These are phyloP conservation scores for Ramichloridium luteum DNA, from an alignment of 2,329 filamentous ascomycete species.

Conservation along the genomic window DNA sequence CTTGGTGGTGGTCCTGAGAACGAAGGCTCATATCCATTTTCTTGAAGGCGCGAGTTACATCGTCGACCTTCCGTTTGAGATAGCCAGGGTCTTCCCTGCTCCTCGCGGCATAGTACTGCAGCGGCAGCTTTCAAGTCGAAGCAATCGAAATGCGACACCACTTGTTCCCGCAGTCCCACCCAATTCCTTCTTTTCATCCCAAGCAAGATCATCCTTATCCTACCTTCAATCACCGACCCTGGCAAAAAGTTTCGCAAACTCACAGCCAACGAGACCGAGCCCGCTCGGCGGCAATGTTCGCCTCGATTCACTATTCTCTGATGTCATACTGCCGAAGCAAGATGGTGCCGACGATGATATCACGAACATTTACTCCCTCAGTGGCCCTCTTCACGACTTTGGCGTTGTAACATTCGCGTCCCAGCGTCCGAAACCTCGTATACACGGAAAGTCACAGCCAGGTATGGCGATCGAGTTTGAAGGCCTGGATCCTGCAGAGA, in stretches of 20 bases:
- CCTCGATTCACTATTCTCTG: slow-evolving; percentile 20
- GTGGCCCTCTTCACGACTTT: slow-evolving; percentile 74
- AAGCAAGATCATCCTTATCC: slow-evolving; percentile 31
- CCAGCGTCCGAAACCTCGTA: slow-evolving; percentile 18
- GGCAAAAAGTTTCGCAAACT: slow-evolving; percentile 11
- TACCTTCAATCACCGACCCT: slow-evolving; percentile 27
- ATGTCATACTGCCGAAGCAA: slow-evolving; percentile 11
- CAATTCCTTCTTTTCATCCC: slow-evolving; percentile 70
- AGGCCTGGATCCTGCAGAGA: slow-evolving; percentile 64
- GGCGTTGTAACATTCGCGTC: slow-evolving; percentile 49
- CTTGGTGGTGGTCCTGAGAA: slow-evolving; percentile 80
- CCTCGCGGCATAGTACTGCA: slow-evolving; percentile 78
- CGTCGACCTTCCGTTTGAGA: slow-evolving; percentile 87
- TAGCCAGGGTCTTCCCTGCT: slow-evolving; percentile 73
- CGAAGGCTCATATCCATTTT: slow-evolving; percentile 88
- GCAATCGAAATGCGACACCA: slow-evolving; percentile 24
- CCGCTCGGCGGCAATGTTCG: slow-evolving; percentile 14
- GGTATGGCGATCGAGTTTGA: slow-evolving; percentile 36
- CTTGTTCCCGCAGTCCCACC: slow-evolving; percentile 49
- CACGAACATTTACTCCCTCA: slow-evolving; percentile 69
- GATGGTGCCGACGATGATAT: slow-evolving; percentile 37
- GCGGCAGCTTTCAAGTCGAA: slow-evolving; percentile 52
- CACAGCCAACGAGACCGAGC: slow-evolving; percentile 15
- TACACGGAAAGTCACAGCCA: slow-evolving; percentile 10
- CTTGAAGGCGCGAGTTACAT: slow-evolving; percentile 78